Base-by-base conservation (phyloP, 306 rosid genomes). In the Vigna trinervia region DNA sequence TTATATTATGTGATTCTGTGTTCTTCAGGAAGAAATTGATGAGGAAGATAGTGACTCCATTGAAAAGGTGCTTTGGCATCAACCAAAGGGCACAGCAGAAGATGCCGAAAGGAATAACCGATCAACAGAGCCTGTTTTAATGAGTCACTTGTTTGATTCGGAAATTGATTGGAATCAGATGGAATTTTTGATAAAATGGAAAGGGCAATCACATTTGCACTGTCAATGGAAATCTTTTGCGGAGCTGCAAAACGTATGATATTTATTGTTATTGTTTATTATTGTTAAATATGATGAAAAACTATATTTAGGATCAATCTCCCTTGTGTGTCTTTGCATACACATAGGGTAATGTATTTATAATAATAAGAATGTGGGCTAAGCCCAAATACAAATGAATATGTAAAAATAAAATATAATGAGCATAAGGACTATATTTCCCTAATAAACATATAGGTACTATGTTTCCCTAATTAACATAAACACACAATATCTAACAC, bases 1-100 rank as follows among this genome's bases (percentile, higher is more conserved):
- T 50, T 52, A 53, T 22, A 74, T 53, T 72, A 63, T 34, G 12
- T 75, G 28, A 78, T 76, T 61, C 61, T 46, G 67, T 32, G 28
- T 81, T 69, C 69, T 84, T 60, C 81, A 96, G 99, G 99, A 96
- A 80, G 99, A 96, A 74, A 59, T 88, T 78, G 99, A 96, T 79
- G 99, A 93, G 86, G 99, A 96, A 1, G 99, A 96, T 57, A 87
- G 93, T 78, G 99, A 96, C 80, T 90, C 86, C 77, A 96, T 96
- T 72, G 99, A 96, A 80, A 96, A 87, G 85, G 98, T 96, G 81
- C 93, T 96, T 51, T 96, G 99, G 99, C 99, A 96, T 86, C 99
- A 96, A 82, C 97, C 92, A 19, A 96, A 78, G 85, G 99, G 99
- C 76, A 86, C 56, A 81, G 88, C 99, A 64, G 99, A 93, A 84